Percentiles rank a stretch among this genome's conserved stretches.
phyloP scores from a whole-genome alignment of 257 asterid genomes.

The Petrea volubilis region DNA sequence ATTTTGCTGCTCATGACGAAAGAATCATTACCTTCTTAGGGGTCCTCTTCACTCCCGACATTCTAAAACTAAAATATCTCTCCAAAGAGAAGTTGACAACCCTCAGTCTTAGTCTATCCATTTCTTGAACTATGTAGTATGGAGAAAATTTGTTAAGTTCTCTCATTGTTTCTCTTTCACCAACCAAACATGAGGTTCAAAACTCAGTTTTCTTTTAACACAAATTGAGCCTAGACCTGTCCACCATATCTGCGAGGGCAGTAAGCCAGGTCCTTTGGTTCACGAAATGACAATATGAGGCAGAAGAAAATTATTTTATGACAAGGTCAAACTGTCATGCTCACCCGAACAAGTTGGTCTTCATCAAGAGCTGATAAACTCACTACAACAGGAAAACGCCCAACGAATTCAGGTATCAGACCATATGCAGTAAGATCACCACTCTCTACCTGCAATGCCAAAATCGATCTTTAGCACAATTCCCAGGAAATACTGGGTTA shows the following conservation, averaged over 20 bases:
- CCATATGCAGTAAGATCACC: slow-evolving; percentile 90
- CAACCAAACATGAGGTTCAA: neutral
- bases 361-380: slow-evolving; percentile 82
- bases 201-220: neutral
- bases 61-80: neutral
- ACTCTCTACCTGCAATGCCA: slow-evolving; percentile 73
- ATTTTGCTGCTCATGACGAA: neutral
- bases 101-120: slow-evolving; percentile 2
- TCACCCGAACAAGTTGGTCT: slow-evolving; percentile 87
- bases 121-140: neutral
- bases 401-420: slow-evolving; percentile 95
- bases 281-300: neutral
- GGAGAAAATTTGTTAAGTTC: neutral
- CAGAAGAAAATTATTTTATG: neutral
- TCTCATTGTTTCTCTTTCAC: neutral
- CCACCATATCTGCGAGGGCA: neutral
- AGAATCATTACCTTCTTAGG: neutral
- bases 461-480: slow-evolving; percentile 26
- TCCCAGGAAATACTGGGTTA: slow-evolving; percentile 9
- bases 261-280: neutral
- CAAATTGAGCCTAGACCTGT: neutral
- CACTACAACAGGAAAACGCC: slow-evolving; percentile 83
- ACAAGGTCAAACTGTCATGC: slow-evolving; percentile 25
- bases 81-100: neutral
- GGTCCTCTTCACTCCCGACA: neutral